A percentile compares a stretch with the other conserved stretches of the same genome.
These are phyloP conservation scores for Podochytrium sp. DNA, from an alignment of 192 early-diverging fungal species.

Conservation along the genomic window DNA sequence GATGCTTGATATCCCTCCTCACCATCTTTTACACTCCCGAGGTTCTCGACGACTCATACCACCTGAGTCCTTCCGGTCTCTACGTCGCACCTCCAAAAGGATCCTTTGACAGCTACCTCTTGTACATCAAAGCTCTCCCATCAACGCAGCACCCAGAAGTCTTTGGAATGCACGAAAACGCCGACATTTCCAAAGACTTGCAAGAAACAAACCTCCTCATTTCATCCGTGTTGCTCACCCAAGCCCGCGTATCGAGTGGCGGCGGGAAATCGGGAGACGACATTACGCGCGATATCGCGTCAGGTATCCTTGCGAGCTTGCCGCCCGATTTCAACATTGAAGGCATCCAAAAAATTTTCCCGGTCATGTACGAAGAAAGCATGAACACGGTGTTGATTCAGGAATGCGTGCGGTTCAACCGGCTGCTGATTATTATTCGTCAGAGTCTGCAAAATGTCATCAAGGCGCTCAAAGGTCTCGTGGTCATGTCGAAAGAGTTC, in stretches of 20 bases:
- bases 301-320: conserved; percentile 48
- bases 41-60: conserved; percentile 51
- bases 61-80: conserved; percentile 53
- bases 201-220: conserved; percentile 60
- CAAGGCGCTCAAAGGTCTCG: conserved; percentile 65
- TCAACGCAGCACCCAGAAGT: conserved; percentile 61
- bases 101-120: conserved; percentile 50
- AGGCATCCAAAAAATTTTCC: conserved; percentile 47
- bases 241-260: conserved; percentile 43
- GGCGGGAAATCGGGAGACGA: conserved; percentile 58
- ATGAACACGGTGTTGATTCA: conserved; percentile 69
- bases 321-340: conserved; percentile 49
- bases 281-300: conserved; percentile 53
- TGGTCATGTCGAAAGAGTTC: conserved; percentile 68
- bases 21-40: conserved; percentile 57
- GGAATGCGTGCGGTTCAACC: conserved; percentile 64
- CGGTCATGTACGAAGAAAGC: conserved; percentile 61
- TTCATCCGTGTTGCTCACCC: conserved; percentile 54
- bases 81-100: conserved; percentile 59
- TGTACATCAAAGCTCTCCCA: conserved; percentile 64
- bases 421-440: conserved; percentile 53
- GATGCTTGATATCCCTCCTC: conserved; percentile 57
- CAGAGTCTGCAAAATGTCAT: conserved; percentile 60
- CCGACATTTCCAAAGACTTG: conserved; percentile 64
- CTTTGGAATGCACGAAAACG: conserved; percentile 69